Evolutionary conservation across 108 stramenopile species (phyloP), one percentile per base, ranked within the genome.

Genomic region (Nannochloropsis salina): DNA sequence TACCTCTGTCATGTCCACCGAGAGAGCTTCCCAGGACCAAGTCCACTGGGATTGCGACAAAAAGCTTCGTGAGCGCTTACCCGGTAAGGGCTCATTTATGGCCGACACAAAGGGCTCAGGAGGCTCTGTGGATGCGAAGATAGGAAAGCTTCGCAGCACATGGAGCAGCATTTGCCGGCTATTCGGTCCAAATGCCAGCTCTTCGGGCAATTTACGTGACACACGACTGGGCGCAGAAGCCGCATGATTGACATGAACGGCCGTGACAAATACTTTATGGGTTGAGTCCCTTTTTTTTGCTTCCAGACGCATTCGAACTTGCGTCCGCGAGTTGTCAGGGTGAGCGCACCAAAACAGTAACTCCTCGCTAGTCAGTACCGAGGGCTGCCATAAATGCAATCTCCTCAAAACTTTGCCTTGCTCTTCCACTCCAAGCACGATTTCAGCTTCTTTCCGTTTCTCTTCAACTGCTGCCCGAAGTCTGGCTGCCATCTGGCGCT

Each of bases 331-430:
- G 8, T n/a, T 8, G n/a, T 74, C 61, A n/a, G 61, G 61, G 61
- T 74, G 61, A n/a, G 61, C 61, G 6, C 61, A 74, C 8, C 2
- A 15, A n/a, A 74, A 74, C 15, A n/a, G n/a, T 74, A 74, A n/a
- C 61, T 74, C 61, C n/a, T 74, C 61, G n/a, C n/a, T 74, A 4
- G 61, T 74, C 61, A 74, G n/a, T n/a, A 74, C 61, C 61, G n/a
- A 74, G n/a, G 61, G 61, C 61, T 74, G 61, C 61, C 61, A 74
- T n/a, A 74, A n/a, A n/a, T 6, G n/a, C 61, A 74, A 74, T n/a
- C 61, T 2, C 61, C 61, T 15, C 61, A 74, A 74, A n/a, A 74
- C 6, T 2, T n/a, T 15, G 20, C 61, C 61, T n/a, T 74, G 15
- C 8, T 74, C 61, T n/a, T 74, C 61, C 20, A 74, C n/a, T 4